Base-by-base conservation (phyloP, 805 yeast genomes). In the Candida anglica region DNA sequence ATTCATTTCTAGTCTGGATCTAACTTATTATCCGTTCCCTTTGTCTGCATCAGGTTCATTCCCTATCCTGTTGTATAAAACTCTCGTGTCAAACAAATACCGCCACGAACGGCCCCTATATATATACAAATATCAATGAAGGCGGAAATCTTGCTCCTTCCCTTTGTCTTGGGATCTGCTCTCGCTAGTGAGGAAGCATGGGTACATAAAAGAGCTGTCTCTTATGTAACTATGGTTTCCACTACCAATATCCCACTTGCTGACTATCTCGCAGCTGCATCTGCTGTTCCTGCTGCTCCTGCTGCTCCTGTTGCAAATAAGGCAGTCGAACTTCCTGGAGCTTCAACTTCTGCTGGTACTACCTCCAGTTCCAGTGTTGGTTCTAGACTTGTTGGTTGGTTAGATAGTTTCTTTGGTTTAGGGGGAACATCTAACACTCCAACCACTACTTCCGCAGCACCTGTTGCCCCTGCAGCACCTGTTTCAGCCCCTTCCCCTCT, bases 231-330 rank as follows among this genome's bases (percentile, higher is more conserved):
- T 13, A 9, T 32, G 15, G 13, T 16, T 3, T 11, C 18, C 5
- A 32, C 34, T 19, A 24, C 29, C 6, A 22, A 24, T 11, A 18
- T 32, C 8, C 34, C 34, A 11, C 15, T 32, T 9, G 22, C 34
- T n/a, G 15, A 32, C 11, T 32, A 32, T 22, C 33, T 30, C 15
- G 33, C 33, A 8, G 28, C 27, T 26, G 16, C 11, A 20, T 19
- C 33, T 14, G 49, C 60, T 21, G 62, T 51, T 33, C 52, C 52
- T 30, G 52, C 56, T 33, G 48, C 54, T 24, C 58, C 44, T 27
- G 49, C 60, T 20, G 36, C 56, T 34, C 43, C 58, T 18, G 50
- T 51, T 19, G 40, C 56, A 20, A 37, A 58, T 16, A 44, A 52
- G 29, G 30, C 46, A 15, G 56, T 58, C 32, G 59, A 54, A 30